Evolutionary conservation across 1,139 yeast genomes (phyloP).

Genomic region (Blastobotrys persicus): DNA sequence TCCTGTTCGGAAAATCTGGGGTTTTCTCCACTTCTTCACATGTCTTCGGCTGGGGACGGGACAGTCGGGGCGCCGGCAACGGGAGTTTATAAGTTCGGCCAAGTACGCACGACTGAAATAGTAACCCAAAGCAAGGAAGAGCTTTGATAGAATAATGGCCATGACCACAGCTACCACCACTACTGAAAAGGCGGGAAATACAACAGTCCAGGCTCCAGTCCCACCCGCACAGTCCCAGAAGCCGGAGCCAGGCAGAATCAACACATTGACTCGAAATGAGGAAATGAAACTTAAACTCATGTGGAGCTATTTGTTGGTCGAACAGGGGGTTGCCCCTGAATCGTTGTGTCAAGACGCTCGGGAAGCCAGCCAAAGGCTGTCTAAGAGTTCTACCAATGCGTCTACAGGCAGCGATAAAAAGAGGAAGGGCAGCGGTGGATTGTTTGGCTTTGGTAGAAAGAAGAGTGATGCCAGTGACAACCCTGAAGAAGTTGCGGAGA

Average conservation of each 20-base stretch:
- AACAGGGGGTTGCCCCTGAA: slow-evolving; percentile 55
- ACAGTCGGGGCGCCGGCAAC: neutral
- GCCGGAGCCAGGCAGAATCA: slow-evolving; percentile 51
- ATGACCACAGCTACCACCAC: slow-evolving; percentile 15
- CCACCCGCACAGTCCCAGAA: slow-evolving; percentile 6
- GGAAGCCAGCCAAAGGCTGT: slow-evolving; percentile 15
- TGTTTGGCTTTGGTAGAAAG: slow-evolving; percentile 30
- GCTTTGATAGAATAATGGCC: neutral
- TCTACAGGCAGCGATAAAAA: slow-evolving; percentile 18
- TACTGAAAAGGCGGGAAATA: neutral
- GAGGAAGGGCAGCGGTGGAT: slow-evolving; percentile 28
- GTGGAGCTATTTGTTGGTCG: slow-evolving; percentile 65
- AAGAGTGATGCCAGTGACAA: slow-evolving; percentile 21
- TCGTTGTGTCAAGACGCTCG: slow-evolving; percentile 27
- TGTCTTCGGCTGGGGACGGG: slow-evolving; percentile 5
- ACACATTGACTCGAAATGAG: slow-evolving; percentile 58
- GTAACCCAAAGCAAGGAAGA: neutral
- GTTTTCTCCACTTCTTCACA: slow-evolving; percentile 8
- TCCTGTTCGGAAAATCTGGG: neutral
- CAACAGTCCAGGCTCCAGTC: neutral
- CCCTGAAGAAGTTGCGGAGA: slow-evolving; percentile 20
- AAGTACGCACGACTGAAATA: neutral
- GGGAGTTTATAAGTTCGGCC: neutral
- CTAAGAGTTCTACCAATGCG: slow-evolving; percentile 11
- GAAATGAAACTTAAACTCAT: slow-evolving; percentile 69